These are phyloP conservation scores for Penicillium corylophilum DNA, from an alignment of 2,329 filamentous ascomycete genomes.

Conservation along the genomic window DNA sequence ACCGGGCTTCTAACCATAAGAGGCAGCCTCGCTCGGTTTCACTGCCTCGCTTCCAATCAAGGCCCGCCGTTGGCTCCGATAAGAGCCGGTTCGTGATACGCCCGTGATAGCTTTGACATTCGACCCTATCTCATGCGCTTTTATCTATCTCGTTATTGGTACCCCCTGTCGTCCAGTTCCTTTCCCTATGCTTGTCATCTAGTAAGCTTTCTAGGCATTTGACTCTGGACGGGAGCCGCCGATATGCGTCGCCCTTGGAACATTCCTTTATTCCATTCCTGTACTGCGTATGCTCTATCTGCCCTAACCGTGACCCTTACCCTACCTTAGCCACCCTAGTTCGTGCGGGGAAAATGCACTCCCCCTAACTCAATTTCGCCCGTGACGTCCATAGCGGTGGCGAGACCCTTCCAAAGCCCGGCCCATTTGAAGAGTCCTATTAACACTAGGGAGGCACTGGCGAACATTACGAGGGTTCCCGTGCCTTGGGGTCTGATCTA, in stretches of 20 bases:
- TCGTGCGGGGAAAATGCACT: constrained; percentile 4
- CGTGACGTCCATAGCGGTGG: neutral
- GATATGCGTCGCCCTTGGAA: constrained; percentile 15
- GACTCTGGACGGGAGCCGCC: constrained; percentile 11
- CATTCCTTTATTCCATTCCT: neutral
- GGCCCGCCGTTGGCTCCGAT: constrained; percentile 6
- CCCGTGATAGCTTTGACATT: neutral
- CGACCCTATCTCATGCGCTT: too few species aligned
- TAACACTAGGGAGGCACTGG: neutral
- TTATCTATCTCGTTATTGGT: neutral
- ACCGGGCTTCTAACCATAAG: too few species aligned
- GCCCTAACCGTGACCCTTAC: neutral
- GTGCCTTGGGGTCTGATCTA: constrained; percentile 3
- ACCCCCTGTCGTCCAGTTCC: neutral
- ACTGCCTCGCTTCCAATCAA: constrained; percentile 11
- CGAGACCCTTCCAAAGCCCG: neutral
- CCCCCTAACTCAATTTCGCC: constrained; percentile 1
- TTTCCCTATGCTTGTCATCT: neutral
- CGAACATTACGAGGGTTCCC: neutral
- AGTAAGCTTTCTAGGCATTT: constrained; percentile 4
- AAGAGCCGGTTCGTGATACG: constrained; percentile 13
- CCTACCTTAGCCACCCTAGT: neutral
- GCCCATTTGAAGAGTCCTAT: neutral
- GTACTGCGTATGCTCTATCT: too few species aligned
- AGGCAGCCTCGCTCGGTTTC: constrained; percentile 6